These are phyloP conservation scores for Russula lepida DNA, from an alignment of 768 basidiomycete genomes.

Conservation along the genomic window DNA sequence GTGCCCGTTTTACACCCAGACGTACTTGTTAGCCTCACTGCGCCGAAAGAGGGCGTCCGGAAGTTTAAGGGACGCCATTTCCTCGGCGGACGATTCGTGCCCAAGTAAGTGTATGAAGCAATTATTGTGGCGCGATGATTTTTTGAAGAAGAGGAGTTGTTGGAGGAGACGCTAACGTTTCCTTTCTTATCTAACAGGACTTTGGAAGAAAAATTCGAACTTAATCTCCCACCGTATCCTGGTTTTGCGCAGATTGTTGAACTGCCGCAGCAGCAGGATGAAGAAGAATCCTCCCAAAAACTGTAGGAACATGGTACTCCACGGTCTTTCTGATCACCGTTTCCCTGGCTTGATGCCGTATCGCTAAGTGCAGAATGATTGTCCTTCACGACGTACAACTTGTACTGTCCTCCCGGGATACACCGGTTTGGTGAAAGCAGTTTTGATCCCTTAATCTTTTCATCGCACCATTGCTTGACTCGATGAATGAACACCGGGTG, in stretches of 20 bases:
- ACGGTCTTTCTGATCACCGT: not conserved
- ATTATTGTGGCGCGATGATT: not conserved
- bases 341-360: not conserved
- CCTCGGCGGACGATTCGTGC: slow-evolving; percentile 88
- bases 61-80: slow-evolving; percentile 79
- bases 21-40: slow-evolving; percentile 84
- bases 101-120: slow-evolving; percentile 47
- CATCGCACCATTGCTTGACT: not conserved
- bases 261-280: slow-evolving; percentile 32
- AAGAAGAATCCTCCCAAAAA: slow-evolving; percentile 14
- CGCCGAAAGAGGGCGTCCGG: slow-evolving; percentile 83
- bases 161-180: not conserved
- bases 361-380: not conserved
- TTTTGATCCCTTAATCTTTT: not conserved
- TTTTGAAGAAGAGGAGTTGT: not conserved
- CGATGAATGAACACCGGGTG: not conserved
- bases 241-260: slow-evolving; percentile 82
- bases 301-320: slow-evolving; percentile 1
- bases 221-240: slow-evolving; percentile 78
- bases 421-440: not conserved
- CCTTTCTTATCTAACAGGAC: slow-evolving; percentile 34
- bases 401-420: not conserved
- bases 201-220: slow-evolving; percentile 61
- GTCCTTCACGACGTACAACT: not conserved
- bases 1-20: slow-evolving; percentile 58